Base-by-base conservation (phyloP, 2,329 filamentous ascomycete genomes). In the Lizonia empirigonia region DNA sequence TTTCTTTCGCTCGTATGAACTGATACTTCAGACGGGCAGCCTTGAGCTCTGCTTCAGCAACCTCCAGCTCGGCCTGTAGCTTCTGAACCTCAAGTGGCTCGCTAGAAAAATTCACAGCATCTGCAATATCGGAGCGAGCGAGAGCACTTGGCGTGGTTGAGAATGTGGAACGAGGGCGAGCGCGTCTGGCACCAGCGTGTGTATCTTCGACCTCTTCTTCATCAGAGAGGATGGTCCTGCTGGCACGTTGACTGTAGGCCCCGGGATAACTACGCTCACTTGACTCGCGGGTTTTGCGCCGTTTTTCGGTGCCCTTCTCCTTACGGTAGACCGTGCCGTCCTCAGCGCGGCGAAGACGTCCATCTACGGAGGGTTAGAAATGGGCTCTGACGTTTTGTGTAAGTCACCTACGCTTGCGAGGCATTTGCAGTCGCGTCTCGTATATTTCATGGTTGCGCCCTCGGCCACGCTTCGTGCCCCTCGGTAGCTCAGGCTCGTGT, bases 41-140 rank as follows among this genome's bases (percentile, higher is more conserved):
- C 34, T 58, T 61, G 15, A 71, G 59, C 49, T 71, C 68, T 7
- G 68, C 68, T 41, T 72, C 67, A 2, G 67, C 68, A n/a, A 66
- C 49, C 24, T 70, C 64, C 7, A 71, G 33, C 39, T 71, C 62
- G 7, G 63, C 63, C 44, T 68, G 58, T 1, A 71, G 48, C 39
- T 60, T 59, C 50, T 65, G 61, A 1, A 64, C 61, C 5, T 57
- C 59, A 13, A 68, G 48, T 13, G 63, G 54, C 42, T 64, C 55
- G 8, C 49, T 53, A 15, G 59, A 60, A 3, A 46, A 36, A 7
- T 53, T 39, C 12, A 56, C 42, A 4, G 44, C 27, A 16, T 56
- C 41, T 12, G 34, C 23, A 4, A 50, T 42, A 16, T 35, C 50
- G 10, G 53, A 33, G 23, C 36, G 41, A 16, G 44, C 40, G 10